phyloP scores from a whole-genome alignment of 805 yeast genomes.

The Yarrowia divulgata region DNA sequence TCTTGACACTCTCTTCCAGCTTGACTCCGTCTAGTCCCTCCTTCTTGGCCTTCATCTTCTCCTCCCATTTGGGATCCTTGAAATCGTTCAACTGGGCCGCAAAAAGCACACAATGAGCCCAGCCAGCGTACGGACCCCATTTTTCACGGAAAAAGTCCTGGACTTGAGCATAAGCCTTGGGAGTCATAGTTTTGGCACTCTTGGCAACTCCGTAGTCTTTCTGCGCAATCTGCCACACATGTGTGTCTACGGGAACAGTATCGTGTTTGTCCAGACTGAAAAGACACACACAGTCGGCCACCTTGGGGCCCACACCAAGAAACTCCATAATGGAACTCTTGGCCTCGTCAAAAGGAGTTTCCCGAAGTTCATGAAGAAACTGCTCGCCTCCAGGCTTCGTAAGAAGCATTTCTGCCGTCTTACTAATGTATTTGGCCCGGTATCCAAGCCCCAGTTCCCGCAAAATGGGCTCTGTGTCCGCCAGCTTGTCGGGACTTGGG shows the following conservation, averaged over 20 bases:
- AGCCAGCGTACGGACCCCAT: slow-evolving; percentile 95
- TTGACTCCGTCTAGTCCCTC: slow-evolving; percentile 4
- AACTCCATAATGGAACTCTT: slow-evolving; percentile 68
- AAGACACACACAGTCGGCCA: slow-evolving; percentile 93
- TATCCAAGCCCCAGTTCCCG: slow-evolving; percentile 76
- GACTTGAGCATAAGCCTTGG: slow-evolving; percentile 62
- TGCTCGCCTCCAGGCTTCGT: slow-evolving; percentile 48
- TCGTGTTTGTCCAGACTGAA: slow-evolving; percentile 89
- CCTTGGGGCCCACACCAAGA: slow-evolving; percentile 95
- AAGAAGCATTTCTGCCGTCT: slow-evolving; percentile 68
- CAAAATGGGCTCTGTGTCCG: slow-evolving; percentile 56
- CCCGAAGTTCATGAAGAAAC: slow-evolving; percentile 52
- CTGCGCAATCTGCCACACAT: slow-evolving; percentile 86
- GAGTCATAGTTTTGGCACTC: slow-evolving; percentile 57
- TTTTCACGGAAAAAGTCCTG: slow-evolving; percentile 64
- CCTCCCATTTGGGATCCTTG: slow-evolving; percentile 31
- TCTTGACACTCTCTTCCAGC: slow-evolving; percentile 14
- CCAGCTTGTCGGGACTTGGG: slow-evolving; percentile 68
- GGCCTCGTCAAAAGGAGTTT: slow-evolving; percentile 58
- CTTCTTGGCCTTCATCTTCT: slow-evolving; percentile 21
- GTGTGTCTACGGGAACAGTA: slow-evolving; percentile 95
- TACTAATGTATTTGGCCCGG: slow-evolving; percentile 84
- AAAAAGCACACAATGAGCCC: slow-evolving; percentile 97
- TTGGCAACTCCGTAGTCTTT: slow-evolving; percentile 72
- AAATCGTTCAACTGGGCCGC: slow-evolving; percentile 81